These are phyloP conservation scores for Monosporascus cannonballus DNA, from an alignment of 2,329 filamentous ascomycete genomes.

Conservation along the genomic window DNA sequence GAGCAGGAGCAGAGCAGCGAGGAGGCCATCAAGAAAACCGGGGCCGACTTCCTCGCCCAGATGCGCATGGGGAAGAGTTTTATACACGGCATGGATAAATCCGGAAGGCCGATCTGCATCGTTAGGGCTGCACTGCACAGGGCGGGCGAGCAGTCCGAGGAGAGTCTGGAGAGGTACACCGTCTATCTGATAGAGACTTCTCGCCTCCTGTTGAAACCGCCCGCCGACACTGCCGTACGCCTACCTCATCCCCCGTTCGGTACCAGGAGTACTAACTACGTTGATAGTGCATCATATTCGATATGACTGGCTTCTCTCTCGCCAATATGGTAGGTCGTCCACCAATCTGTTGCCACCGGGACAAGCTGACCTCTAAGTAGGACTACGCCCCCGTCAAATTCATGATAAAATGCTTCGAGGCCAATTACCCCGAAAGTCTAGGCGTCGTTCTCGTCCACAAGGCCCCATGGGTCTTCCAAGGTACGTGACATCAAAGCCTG, in stretches of 20 bases:
- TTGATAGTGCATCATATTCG: slow-evolving; percentile 78
- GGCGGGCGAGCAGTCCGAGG: slow-evolving; percentile 74
- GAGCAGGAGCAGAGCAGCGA: slow-evolving; percentile 53
- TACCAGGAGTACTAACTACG: slow-evolving; percentile 13
- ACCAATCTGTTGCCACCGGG: background rate
- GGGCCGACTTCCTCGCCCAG: slow-evolving; percentile 75
- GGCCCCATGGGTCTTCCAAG: slow-evolving; percentile 94
- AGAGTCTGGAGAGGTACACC: slow-evolving; percentile 80
- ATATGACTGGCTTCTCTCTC: slow-evolving; percentile 90
- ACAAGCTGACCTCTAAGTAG: slow-evolving; percentile 31
- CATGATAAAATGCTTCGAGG: slow-evolving; percentile 99
- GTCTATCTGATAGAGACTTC: slow-evolving; percentile 93
- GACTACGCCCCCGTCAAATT: slow-evolving; percentile 97
- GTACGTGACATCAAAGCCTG: slow-evolving; percentile 36
- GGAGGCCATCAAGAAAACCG: slow-evolving; percentile 56
- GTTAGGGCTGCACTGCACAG: slow-evolving; percentile 79
- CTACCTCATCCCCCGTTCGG: too few relatives aligned
- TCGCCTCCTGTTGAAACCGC: slow-evolving; percentile 71
- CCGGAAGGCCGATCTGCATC: slow-evolving; percentile 78
- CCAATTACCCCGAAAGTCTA: slow-evolving; percentile 92
- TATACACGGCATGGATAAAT: slow-evolving; percentile 79
- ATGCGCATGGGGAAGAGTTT: slow-evolving; percentile 89
- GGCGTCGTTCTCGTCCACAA: slow-evolving; percentile 91
- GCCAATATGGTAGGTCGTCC: slow-evolving; percentile 72
- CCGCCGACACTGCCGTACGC: slow-evolving; percentile 87